Evolutionary conservation across 176 grass and related monocot species (phyloP).

Genomic region (Avena eriantha): DNA sequence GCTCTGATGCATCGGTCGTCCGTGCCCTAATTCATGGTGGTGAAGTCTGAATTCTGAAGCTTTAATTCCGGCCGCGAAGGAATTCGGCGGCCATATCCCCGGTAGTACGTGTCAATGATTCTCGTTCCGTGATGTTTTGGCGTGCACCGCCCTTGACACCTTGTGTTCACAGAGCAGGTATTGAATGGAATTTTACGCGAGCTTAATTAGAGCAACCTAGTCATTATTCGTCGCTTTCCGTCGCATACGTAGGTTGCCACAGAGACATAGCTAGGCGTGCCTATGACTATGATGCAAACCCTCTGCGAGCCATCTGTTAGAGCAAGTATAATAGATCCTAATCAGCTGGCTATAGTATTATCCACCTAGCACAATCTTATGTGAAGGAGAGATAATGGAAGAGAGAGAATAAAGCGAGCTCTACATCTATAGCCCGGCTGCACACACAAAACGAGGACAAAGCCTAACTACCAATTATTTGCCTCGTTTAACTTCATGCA

Average conservation of each 20-base stretch:
- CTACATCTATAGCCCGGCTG: no score
- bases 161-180: not conserved
- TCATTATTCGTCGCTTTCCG: not conserved
- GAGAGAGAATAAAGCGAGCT: no score
- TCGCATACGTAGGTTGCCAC: not conserved
- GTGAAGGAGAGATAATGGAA: no score
- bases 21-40: constrained; percentile 29
- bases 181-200: not conserved
- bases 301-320: not conserved
- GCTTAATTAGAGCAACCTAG: not conserved
- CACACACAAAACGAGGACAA: no score
- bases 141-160: not conserved
- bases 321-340: no score
- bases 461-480: no score
- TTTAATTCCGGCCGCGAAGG: not conserved
- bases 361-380: no score
- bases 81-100: not conserved
- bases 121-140: not conserved
- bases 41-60: not conserved
- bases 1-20: not conserved
- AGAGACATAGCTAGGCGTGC: constrained; percentile 2
- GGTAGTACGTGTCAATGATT: constrained; percentile 6
- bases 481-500: no score
- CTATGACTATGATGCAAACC: not conserved
- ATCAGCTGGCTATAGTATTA: no score